Base-by-base conservation (phyloP, 169 alveolate genomes). In the Plasmodium malariae region DNA sequence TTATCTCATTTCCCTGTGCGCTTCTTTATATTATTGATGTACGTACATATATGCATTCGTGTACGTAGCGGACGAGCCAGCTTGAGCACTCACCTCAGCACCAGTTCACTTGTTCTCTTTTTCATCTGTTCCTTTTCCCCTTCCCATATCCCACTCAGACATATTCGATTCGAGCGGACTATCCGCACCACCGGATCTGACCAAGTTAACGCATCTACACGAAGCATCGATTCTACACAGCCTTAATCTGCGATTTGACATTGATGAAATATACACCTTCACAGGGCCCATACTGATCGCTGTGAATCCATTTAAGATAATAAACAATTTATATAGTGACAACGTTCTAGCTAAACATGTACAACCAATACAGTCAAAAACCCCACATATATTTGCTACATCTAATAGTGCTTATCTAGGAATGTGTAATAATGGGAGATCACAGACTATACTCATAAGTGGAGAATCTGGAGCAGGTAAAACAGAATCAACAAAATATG, bases 381-480 rank as follows among this genome's bases (percentile, higher is more conserved):
- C 78, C 14, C 99, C 99, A 12, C 99, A 98, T 91, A 97, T 98
- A 32, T 98, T 95, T 92, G 94, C 96, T 80, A 95, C 97, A 28
- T 99, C 99, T 0, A 97, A 97, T 62, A 96, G 97, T 65, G 98
- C 99, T 14, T 98, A 96, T 92, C 88, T 94, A 60, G 97, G 97
- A 30, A 89, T 98, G 86, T 95, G 96, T 30, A 95, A 94, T 89
- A 93, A 96, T 76, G 97, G 95, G 74, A 96, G 95, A 87, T 92
- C 96, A 62, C 97, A 98, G 85, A 96, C 99, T 32, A 97, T 99
- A 19, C 96, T 99, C 43, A 98, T 99, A 71, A 95, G 99, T 12
- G 99, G 99, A 0, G 99, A 98, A 92, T 96, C 99, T 45, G 99
- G 99, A 2, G 99, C 99, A 12, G 99, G 99, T 3, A 98, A 98